phyloP scores from a whole-genome alignment of 208 protist genomes.

The Tetramitus jugosus region DNA sequence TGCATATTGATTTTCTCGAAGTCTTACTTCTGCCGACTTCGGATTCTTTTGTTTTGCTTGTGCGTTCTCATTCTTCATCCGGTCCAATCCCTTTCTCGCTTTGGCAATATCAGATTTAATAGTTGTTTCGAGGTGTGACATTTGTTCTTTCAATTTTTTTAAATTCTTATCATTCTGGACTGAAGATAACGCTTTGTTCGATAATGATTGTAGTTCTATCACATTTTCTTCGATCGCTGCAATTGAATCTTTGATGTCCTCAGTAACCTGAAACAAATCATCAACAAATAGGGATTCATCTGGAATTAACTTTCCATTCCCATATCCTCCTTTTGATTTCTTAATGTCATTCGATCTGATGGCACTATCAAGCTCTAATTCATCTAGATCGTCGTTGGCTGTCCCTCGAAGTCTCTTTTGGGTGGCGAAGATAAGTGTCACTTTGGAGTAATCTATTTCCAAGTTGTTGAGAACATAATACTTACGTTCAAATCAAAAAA shows the following conservation, averaged over 20 bases:
- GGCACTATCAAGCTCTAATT: too few relatives aligned
- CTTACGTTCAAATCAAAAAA: too few relatives aligned
- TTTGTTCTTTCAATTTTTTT: constrained; percentile 14
- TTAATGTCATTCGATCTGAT: too few relatives aligned
- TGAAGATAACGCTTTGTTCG: neutral
- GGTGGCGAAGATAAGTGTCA: too few relatives aligned
- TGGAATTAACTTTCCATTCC: too few relatives aligned
- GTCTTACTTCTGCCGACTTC: neutral
- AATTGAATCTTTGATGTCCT: neutral
- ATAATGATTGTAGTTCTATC: neutral
- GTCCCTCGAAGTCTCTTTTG: too few relatives aligned
- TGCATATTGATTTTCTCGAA: constrained; percentile 25
- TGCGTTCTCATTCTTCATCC: neutral
- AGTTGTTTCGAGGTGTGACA: neutral
- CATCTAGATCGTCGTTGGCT: too few relatives aligned
- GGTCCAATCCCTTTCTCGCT: neutral
- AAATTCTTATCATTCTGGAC: neutral
- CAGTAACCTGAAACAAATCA: neutral
- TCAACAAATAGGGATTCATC: constrained; percentile 1
- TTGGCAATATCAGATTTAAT: neutral
- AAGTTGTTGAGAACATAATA: too few relatives aligned
- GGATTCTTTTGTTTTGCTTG: neutral
- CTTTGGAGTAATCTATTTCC: too few relatives aligned
- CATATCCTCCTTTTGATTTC: too few relatives aligned
- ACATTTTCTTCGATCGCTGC: neutral